phyloP scores from a whole-genome alignment of 257 asterid species.

The Prunella vulgaris region DNA sequence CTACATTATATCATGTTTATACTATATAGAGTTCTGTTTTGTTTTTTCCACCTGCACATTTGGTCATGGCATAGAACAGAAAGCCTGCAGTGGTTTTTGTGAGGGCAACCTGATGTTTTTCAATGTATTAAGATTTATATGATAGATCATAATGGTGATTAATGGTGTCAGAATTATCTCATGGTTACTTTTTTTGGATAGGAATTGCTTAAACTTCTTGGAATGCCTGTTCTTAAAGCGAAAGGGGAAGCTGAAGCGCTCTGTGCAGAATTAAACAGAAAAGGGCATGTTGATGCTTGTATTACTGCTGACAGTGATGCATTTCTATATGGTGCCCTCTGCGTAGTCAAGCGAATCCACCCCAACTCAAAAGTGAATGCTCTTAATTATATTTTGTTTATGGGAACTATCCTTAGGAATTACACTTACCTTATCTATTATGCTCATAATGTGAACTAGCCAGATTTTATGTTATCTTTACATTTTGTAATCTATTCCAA shows the following conservation, averaged over 20 bases:
- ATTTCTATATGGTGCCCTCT: constrained; percentile 78
- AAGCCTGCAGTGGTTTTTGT: not conserved
- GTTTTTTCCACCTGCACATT: not conserved
- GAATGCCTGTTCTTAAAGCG: constrained; percentile 83
- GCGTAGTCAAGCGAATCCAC: constrained; percentile 66
- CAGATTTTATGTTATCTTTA: not conserved
- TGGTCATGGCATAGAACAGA: not conserved
- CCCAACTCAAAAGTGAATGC: constrained; percentile 72
- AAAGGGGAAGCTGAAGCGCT: constrained; percentile 97
- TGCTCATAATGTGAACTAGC: not conserved
- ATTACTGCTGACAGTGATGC: constrained; percentile 93
- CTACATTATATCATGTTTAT: not conserved
- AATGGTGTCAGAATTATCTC: constrained; percentile 7
- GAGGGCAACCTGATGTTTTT: not conserved
- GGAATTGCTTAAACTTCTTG: constrained; percentile 90
- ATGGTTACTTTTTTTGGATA: constrained; percentile 25
- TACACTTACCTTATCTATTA: not conserved
- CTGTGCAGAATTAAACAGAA: constrained; percentile 82
- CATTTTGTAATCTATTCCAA: not conserved
- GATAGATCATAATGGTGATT: not conserved
- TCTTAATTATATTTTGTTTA: constrained; percentile 10
- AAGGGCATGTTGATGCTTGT: constrained; percentile 86
- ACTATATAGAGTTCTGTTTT: not conserved
- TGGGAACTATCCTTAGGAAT: not conserved
- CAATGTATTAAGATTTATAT: not conserved